Base-by-base conservation (phyloP, 2,329 filamentous ascomycete genomes). In the Apiospora marii region DNA sequence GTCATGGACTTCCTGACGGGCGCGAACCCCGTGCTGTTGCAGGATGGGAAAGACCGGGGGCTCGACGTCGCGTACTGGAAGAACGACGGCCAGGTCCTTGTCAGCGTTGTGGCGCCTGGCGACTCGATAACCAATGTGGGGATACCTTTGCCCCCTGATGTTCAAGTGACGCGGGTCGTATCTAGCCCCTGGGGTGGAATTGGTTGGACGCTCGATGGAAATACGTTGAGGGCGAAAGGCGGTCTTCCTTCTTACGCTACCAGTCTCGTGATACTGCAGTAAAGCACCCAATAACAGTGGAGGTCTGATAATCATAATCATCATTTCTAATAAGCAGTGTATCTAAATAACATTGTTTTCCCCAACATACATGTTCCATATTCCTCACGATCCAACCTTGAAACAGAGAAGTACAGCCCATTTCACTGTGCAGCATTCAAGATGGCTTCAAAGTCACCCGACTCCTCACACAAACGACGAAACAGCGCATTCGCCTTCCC, bases 1-100 rank as follows among this genome's bases (percentile, higher is more conserved):
- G 83, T 85, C 30, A 74, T 81, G 6, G 81, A 82, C 14, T 85
- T 86, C 61, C 69, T 87, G 51, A 80, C 85, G 0, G 78, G 77
- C 5, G 82, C 80, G 12, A 77, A 75, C 48, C 78, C 79, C 24
- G 46, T 72, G 22, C 67, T 51, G 3, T 24, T 69, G 5, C 68
- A 73, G 2, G 71, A 68, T 49, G 70, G 48, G 30, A 58, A 70
- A 0, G 73, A 78, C 3, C 72, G 75, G 44, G 70, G 83, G 1
- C 27, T 80, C n/a, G 84, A 85, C 73, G 79, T 78, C 58, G 81
- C 83, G 41, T 81, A 79, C 43, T 85, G 83, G 83, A 69, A 78
- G 1, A 70, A 69, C 2, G 80, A 74, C 0, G 27, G 70, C 10
- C 75, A 76, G 74, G 74, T 82, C 72, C 74, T 86, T 73, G 77